phyloP scores from a whole-genome alignment of 768 basidiomycete genomes.

The Termitomyces sp. region DNA sequence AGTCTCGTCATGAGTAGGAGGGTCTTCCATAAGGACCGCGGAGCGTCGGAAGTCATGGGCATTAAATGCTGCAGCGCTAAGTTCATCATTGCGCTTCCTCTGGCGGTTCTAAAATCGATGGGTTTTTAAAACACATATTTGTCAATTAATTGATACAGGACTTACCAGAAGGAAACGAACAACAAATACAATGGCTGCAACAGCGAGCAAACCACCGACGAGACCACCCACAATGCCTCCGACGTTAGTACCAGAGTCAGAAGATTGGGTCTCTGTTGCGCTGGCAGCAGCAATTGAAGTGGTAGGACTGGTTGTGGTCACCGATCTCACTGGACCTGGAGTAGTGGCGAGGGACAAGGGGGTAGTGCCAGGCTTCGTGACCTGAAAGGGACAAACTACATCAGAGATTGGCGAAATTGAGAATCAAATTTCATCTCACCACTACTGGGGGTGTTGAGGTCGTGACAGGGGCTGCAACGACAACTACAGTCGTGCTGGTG shows the following conservation, averaged over 20 bases:
- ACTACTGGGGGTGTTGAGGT: background rate
- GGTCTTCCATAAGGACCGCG: conserved; percentile 52
- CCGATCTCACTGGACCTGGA: background rate
- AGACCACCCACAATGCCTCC: conserved; percentile 36
- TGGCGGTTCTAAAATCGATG: conserved; percentile 25
- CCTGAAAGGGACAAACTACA: background rate
- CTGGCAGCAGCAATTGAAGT: conserved; percentile 11
- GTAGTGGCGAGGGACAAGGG: background rate
- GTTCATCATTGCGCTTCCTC: conserved; percentile 34
- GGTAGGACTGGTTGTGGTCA: conserved; percentile 2
- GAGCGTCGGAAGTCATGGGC: conserved; percentile 59
- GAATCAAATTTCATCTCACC: background rate
- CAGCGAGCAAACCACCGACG: conserved; percentile 37
- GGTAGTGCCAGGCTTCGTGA: conserved; percentile 1
- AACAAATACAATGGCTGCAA: conserved; percentile 34
- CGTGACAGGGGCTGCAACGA: background rate
- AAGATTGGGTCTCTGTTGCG: conserved; percentile 9
- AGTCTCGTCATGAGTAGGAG: conserved; percentile 34
- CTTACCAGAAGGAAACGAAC: conserved; percentile 44
- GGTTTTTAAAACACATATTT: background rate
- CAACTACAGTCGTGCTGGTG: background rate
- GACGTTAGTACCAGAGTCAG: conserved; percentile 15
- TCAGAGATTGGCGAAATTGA: background rate
- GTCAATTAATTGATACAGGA: background rate
- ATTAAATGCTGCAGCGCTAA: conserved; percentile 41